Conservation (phyloP, 2,329 filamentous ascomycete species). For the Penicillium brevicompactum region DNA sequence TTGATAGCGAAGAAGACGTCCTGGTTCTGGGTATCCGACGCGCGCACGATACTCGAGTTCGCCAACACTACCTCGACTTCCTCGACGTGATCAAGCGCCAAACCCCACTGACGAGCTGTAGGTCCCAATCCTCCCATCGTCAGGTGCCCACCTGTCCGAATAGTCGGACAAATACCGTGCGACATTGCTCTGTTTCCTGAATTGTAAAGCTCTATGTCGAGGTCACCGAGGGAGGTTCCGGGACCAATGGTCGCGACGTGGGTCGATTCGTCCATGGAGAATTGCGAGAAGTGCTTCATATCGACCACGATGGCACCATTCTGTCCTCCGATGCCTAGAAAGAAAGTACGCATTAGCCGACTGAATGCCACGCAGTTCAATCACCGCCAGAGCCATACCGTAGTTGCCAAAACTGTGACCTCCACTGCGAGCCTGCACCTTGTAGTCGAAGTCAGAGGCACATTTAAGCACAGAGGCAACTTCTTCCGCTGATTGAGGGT, state of each 20-base stretch:
- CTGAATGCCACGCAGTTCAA: not conserved
- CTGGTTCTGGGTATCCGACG: slow-evolving; percentile 30
- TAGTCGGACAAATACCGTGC: slow-evolving; percentile 38
- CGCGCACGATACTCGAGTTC: slow-evolving; percentile 35
- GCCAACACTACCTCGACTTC: slow-evolving; percentile 52
- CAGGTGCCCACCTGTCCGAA: slow-evolving; percentile 41
- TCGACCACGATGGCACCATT: slow-evolving; percentile 29
- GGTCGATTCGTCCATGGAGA: slow-evolving; percentile 30
- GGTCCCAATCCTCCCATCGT: slow-evolving; percentile 40
- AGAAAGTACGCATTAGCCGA: not conserved
- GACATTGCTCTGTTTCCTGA: slow-evolving; percentile 34
- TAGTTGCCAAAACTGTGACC: slow-evolving; percentile 59
- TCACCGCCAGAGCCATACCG: slow-evolving; percentile 27
- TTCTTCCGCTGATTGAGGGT: slow-evolving; percentile 40
- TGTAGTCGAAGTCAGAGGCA: slow-evolving; percentile 44
- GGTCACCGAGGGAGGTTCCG: slow-evolving; percentile 31
- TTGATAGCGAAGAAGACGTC: slow-evolving; percentile 41
- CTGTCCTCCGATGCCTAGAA: slow-evolving; percentile 28
- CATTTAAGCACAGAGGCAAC: slow-evolving; percentile 52
- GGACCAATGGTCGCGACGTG: slow-evolving; percentile 33
- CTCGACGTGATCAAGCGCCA: slow-evolving; percentile 54
- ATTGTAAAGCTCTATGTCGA: slow-evolving; percentile 33
- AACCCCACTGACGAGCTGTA: slow-evolving; percentile 51
- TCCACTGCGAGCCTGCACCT: slow-evolving; percentile 55
- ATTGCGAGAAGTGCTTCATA: slow-evolving; percentile 28